phyloP scores from a whole-genome alignment of 352 stramenopile species.

The Elongisporangium undulatum region DNA sequence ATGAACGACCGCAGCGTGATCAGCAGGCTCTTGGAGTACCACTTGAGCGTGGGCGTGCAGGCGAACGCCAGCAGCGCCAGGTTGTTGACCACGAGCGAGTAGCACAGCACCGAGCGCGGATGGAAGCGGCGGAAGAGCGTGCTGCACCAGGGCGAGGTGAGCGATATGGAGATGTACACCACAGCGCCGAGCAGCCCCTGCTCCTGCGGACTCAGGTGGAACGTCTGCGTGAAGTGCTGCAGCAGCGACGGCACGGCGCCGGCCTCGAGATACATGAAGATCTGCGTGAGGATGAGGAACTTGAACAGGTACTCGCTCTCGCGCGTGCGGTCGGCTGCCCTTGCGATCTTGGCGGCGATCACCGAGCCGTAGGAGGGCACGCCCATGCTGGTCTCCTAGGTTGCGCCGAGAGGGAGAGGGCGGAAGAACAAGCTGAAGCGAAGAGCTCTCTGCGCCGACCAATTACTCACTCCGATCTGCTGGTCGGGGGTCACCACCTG shows the following conservation, averaged over 20 bases:
- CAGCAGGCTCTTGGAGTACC: constrained; percentile 75
- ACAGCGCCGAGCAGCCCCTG: constrained; percentile 78
- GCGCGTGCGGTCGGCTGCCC: constrained; percentile 10
- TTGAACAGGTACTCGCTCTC: constrained; percentile 76
- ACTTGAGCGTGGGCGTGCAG: constrained; percentile 46
- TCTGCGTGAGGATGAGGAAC: constrained; percentile 78
- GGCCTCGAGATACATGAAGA: constrained; percentile 86
- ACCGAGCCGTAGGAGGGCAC: constrained; percentile 18
- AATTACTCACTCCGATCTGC: background rate
- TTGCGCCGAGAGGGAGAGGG: background rate
- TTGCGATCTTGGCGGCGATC: constrained; percentile 11
- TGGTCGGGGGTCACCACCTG: background rate
- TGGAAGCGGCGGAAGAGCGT: constrained; percentile 79
- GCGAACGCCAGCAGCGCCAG: constrained; percentile 68
- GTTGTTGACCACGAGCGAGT: constrained; percentile 77
- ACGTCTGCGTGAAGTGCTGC: constrained; percentile 78
- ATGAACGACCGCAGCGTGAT: constrained; percentile 69
- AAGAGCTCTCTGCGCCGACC: background rate
- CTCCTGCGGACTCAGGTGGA: constrained; percentile 67
- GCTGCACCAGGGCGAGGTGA: constrained; percentile 74
- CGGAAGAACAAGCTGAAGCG: constrained; percentile 1
- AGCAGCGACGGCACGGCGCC: constrained; percentile 80
- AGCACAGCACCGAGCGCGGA: constrained; percentile 56
- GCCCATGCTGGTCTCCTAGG: background rate
- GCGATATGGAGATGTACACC: constrained; percentile 80